Percentiles rank a stretch among this genome's conserved stretches.
Evolutionary conservation across 2,329 filamentous ascomycete species (phyloP).

Genomic region (Aspergillus fructus): DNA sequence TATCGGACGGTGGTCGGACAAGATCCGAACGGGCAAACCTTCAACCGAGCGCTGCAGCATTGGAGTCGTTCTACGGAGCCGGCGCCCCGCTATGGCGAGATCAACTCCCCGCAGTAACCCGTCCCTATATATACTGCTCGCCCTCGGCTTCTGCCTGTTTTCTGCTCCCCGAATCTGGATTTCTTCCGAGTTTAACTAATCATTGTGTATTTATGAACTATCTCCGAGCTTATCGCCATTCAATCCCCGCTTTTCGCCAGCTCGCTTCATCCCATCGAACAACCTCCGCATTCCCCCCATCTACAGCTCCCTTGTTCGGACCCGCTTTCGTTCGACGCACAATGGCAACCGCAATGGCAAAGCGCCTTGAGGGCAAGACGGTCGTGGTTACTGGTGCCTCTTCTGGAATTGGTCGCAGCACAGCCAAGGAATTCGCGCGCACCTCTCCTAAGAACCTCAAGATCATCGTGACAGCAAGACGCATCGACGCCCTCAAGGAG

Average conservation of each 20-base stretch:
- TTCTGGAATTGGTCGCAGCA: conserved; percentile 76
- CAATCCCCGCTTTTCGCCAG: conserved; percentile 25
- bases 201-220: conserved; percentile 28
- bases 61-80: background rate
- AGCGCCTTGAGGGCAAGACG: conserved; percentile 91
- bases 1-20: background rate
- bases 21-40: conserved; percentile 23
- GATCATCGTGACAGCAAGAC: conserved; percentile 84
- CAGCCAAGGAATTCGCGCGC: conserved; percentile 87
- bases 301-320: conserved; percentile 18
- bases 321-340: conserved; percentile 38
- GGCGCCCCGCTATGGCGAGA: conserved; percentile 4
- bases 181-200: background rate
- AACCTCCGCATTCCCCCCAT: conserved; percentile 21
- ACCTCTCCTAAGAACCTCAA: conserved; percentile 77
- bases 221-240: conserved; percentile 22
- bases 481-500: conserved; percentile 74
- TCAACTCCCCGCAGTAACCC: conserved; percentile 20
- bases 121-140: conserved; percentile 10
- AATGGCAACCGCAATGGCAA: conserved; percentile 69
- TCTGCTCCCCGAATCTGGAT: background rate
- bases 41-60: conserved; percentile 11
- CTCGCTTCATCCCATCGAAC: conserved; percentile 14
- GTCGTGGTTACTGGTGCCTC: conserved; percentile 88
- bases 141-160: conserved; percentile 7